Conservation (phyloP, 108 stramenopile species). For the Poteriospumella lacustris region DNA sequence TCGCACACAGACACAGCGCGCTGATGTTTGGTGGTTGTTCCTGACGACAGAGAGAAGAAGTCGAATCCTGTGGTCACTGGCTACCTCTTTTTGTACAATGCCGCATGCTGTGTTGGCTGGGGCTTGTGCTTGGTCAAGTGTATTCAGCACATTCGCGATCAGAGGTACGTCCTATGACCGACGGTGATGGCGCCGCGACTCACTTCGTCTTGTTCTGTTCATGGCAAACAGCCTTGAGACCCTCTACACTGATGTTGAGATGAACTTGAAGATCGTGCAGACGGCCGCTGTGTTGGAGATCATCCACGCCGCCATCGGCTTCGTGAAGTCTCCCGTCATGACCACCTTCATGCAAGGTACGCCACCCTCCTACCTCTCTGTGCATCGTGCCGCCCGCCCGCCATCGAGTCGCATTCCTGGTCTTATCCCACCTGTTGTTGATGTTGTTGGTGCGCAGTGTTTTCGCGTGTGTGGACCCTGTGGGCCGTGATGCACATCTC, state of each 20-base stretch:
- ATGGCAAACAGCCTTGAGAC: background rate
- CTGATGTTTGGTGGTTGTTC: no score
- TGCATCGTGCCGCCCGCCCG: no score
- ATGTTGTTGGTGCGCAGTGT: background rate
- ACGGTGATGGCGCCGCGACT: background rate
- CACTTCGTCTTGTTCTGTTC: background rate
- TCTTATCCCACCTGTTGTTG: background rate
- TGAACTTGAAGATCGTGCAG: slow-evolving; percentile 61
- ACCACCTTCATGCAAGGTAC: slow-evolving; percentile 86
- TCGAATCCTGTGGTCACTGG: no score
- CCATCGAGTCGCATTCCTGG: no score
- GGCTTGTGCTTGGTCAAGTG: slow-evolving; percentile 60
- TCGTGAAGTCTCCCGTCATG: slow-evolving; percentile 81
- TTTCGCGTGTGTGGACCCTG: slow-evolving; percentile 23
- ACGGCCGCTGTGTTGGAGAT: slow-evolving; percentile 74
- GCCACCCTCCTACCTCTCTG: slow-evolving; percentile 71
- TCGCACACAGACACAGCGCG: no score
- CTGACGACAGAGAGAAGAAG: no score
- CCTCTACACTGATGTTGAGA: slow-evolving; percentile 34
- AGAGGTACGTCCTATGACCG: background rate
- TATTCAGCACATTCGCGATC: slow-evolving; percentile 28
- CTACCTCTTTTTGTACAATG: slow-evolving; percentile 85
- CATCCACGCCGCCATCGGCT: slow-evolving; percentile 75
- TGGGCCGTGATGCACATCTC: slow-evolving; percentile 62
- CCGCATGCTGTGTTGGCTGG: slow-evolving; percentile 77